Percentiles rank a stretch among this genome's conserved stretches.
These are phyloP conservation scores for Blastomyces percursus DNA, from an alignment of 2,329 filamentous ascomycete genomes.

Conservation along the genomic window DNA sequence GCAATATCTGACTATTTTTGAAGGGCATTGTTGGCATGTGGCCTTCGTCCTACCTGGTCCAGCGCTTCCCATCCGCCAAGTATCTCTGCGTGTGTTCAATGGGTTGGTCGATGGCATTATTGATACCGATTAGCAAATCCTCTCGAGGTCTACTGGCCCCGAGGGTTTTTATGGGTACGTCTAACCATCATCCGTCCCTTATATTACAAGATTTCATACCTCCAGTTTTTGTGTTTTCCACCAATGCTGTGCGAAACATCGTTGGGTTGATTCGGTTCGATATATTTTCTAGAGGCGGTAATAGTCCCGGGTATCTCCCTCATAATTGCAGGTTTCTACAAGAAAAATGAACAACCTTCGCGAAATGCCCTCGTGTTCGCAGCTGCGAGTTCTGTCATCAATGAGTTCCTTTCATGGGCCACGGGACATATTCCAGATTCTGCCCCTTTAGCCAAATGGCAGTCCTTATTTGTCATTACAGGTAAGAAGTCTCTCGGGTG, in stretches of 20 bases:
- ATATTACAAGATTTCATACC: neutral
- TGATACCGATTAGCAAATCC: slow-evolving; percentile 40
- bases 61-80: slow-evolving; percentile 39
- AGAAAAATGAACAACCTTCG: slow-evolving; percentile 28
- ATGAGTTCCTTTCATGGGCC: slow-evolving; percentile 37
- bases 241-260: neutral
- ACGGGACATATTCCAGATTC: slow-evolving; percentile 42
- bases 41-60: slow-evolving; percentile 32
- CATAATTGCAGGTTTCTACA: slow-evolving; percentile 31
- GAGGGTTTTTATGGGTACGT: slow-evolving; percentile 28
- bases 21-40: slow-evolving; percentile 40
- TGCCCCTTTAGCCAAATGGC: slow-evolving; percentile 40
- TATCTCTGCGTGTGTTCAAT: slow-evolving; percentile 44
- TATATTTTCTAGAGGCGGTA: slow-evolving; percentile 25
- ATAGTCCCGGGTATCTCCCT: slow-evolving; percentile 27
- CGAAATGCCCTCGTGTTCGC: slow-evolving; percentile 31
- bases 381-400: slow-evolving; percentile 24
- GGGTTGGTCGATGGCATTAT: slow-evolving; percentile 43
- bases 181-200: neutral
- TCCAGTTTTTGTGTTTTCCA: neutral
- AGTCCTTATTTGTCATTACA: slow-evolving; percentile 47
- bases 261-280: neutral
- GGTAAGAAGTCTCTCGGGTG: slow-evolving; percentile 22
- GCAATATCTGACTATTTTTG: slow-evolving; percentile 18
- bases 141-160: slow-evolving; percentile 36